Evolutionary conservation across 306 rosid species (phyloP).

Genomic region (Biancaea sappan): DNA sequence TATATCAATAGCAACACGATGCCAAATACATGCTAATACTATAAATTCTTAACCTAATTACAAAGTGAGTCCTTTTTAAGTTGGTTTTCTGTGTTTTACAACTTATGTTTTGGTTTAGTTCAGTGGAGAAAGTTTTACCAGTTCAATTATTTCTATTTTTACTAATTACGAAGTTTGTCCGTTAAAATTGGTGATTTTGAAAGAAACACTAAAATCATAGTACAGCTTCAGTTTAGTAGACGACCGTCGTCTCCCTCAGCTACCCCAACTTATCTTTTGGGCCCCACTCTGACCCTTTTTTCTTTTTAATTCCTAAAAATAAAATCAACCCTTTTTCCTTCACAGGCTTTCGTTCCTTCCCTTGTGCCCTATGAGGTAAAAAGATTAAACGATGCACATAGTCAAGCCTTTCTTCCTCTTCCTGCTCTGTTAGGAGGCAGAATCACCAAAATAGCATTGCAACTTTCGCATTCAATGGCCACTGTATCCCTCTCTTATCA

Average conservation of each 20-base stretch:
- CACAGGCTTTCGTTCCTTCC: not conserved
- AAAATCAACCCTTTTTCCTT: not conserved
- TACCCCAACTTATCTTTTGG: slow-evolving; percentile 15
- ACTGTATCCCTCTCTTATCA: slow-evolving; percentile 50
- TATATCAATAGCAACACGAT: too few species aligned
- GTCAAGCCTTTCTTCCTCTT: not conserved
- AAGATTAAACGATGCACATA: slow-evolving; percentile 27
- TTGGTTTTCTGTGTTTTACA: too few species aligned
- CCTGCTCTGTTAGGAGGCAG: slow-evolving; percentile 18
- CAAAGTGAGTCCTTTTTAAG: too few species aligned
- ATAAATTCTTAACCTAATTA: too few species aligned
- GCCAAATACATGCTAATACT: too few species aligned
- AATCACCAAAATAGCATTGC: not conserved
- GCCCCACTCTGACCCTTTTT: not conserved
- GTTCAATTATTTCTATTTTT: too few species aligned
- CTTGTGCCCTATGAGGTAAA: not conserved
- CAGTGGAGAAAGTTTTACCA: too few species aligned
- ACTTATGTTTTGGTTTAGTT: too few species aligned
- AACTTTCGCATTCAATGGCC: slow-evolving; percentile 56
- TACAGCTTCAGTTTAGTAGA: not conserved
- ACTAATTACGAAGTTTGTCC: too few species aligned
- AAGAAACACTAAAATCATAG: too few species aligned
- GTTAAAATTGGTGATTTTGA: too few species aligned
- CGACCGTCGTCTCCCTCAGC: not conserved
- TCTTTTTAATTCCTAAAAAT: not conserved